These are phyloP conservation scores for Pogostemon cablin DNA, from an alignment of 257 asterid genomes.

Conservation along the genomic window DNA sequence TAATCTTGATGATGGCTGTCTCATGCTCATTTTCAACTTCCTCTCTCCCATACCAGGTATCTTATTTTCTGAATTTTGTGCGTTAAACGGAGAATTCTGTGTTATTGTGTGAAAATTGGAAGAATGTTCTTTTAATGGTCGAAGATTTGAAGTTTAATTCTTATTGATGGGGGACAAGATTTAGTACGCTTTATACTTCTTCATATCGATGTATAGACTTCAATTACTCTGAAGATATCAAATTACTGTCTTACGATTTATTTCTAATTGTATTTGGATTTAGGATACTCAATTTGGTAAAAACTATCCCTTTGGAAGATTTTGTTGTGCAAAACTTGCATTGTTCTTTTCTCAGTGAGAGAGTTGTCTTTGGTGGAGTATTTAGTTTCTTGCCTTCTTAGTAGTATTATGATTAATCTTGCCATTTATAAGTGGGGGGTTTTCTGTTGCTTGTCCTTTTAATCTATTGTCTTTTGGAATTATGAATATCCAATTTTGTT, in stretches of 20 bases:
- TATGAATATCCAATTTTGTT: conserved; percentile 24
- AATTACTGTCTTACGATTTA: not conserved
- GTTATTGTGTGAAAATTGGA: conserved; percentile 7
- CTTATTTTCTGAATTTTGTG: conserved; percentile 8
- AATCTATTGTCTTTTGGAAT: not conserved
- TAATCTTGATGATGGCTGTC: conserved; percentile 90
- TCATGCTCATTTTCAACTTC: conserved; percentile 91
- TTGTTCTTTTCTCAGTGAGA: not conserved
- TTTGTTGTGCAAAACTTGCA: not conserved
- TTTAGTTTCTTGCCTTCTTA: not conserved
- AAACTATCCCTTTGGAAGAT: conserved; percentile 15
- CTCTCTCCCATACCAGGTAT: conserved; percentile 93
- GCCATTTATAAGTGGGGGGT: not conserved
- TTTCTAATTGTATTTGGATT: not conserved
- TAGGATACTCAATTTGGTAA: conserved; percentile 4
- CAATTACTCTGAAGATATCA: not conserved
- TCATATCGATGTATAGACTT: not conserved
- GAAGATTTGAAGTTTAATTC: conserved; percentile 1
- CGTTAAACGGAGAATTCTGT: not conserved
- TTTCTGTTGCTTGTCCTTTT: conserved; percentile 7
- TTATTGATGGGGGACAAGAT: conserved; percentile 2
- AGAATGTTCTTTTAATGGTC: conserved; percentile 15
- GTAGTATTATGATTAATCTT: not conserved
- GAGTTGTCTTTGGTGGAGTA: no score
- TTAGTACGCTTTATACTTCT: conserved; percentile 4